phyloP scores from a whole-genome alignment of 352 stramenopile species.

The Phytophthora fragariaefolia region DNA sequence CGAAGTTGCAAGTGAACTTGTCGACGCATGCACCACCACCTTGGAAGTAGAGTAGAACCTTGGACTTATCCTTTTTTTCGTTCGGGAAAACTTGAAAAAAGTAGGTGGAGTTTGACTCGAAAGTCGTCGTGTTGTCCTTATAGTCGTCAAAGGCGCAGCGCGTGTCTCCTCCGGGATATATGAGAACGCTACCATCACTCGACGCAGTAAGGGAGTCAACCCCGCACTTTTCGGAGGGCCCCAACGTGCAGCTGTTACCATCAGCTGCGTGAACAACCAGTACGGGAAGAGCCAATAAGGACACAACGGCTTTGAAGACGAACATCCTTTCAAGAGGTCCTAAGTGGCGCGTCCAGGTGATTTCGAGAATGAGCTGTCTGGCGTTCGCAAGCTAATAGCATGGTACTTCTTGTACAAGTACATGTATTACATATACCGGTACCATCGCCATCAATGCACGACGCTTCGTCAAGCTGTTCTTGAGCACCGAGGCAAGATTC shows the following conservation, averaged over 20 bases:
- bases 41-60: slow-evolving; percentile 65
- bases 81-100: slow-evolving; percentile 65
- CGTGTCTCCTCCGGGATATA: slow-evolving; percentile 55
- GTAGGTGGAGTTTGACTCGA: slow-evolving; percentile 47
- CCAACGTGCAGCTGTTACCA: slow-evolving; percentile 23
- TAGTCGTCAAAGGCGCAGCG: slow-evolving; percentile 57
- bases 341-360: neutral
- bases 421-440: neutral
- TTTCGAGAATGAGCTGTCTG: slow-evolving; percentile 16
- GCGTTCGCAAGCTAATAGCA: neutral
- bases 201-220: slow-evolving; percentile 36
- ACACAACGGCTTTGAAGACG: slow-evolving; percentile 4
- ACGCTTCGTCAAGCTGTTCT: slow-evolving; percentile 10
- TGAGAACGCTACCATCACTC: slow-evolving; percentile 38
- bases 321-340: slow-evolving; percentile 18
- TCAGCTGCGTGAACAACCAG: slow-evolving; percentile 3
- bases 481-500: slow-evolving; percentile 1
- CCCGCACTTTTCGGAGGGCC: slow-evolving; percentile 32
- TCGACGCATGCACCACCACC: slow-evolving; percentile 63
- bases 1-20: slow-evolving; percentile 60
- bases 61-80: slow-evolving; percentile 49
- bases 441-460: slow-evolving; percentile 14
- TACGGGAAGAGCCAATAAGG: slow-evolving; percentile 13
- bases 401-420: too few species aligned
- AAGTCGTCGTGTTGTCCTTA: slow-evolving; percentile 27